phyloP scores from a whole-genome alignment of 2,329 filamentous ascomycete genomes.

The Sclerotinia subarctica region DNA sequence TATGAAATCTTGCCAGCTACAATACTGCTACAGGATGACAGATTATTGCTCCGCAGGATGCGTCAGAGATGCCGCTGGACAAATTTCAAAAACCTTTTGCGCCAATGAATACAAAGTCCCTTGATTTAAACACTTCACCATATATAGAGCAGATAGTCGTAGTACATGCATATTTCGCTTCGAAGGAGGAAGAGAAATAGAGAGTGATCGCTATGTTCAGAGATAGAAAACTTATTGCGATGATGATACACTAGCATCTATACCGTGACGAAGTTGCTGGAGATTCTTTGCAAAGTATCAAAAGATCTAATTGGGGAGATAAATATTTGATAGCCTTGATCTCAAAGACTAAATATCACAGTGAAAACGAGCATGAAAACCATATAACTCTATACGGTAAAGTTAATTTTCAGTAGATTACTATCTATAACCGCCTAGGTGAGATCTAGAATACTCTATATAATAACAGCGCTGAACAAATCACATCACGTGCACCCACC shows the following conservation, averaged over 20 bases:
- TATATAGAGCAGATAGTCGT: neutral
- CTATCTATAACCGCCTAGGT: neutral
- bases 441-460: too few relatives aligned
- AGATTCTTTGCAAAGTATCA: neutral
- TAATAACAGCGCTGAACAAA: neutral
- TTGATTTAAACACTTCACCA: neutral
- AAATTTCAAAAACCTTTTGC: neutral
- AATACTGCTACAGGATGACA: neutral
- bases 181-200: neutral
- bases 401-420: neutral
- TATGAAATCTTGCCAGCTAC: neutral
- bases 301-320: neutral
- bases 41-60: neutral
- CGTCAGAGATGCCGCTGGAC: neutral
- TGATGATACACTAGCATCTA: neutral
- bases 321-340: neutral
- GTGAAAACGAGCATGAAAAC: neutral
- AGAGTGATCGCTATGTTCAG: neutral
- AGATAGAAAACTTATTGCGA: neutral
- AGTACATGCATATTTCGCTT: neutral
- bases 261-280: neutral
- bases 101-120: neutral
- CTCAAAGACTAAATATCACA: neutral
- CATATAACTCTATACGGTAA: neutral
- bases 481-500: neutral